Percentiles rank a stretch among this genome's conserved stretches.
These are phyloP conservation scores for Flaveria floridana DNA, from an alignment of 140 eudicot genomes.

Conservation along the genomic window DNA sequence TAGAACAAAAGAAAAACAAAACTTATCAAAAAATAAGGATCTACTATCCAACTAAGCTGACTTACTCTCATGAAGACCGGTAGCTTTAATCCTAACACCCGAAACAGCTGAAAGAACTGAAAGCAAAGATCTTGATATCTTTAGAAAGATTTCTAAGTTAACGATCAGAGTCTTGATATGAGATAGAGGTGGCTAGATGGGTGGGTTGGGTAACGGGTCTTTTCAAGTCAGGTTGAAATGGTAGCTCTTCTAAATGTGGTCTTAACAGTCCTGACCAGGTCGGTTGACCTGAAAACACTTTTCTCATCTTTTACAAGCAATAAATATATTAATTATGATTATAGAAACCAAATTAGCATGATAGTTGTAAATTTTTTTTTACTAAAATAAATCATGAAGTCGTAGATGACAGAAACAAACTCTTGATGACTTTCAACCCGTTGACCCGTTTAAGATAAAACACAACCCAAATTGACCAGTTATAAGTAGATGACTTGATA, in stretches of 20 bases:
- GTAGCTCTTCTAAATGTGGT: too few species aligned
- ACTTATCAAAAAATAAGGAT: background rate
- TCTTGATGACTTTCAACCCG: background rate
- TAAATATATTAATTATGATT: too few species aligned
- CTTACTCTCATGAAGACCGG: conserved; percentile 62
- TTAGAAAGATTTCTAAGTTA: conserved; percentile 4
- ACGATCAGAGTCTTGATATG: background rate
- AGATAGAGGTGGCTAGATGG: background rate
- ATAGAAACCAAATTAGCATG: too few species aligned
- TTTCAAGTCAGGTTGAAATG: too few species aligned
- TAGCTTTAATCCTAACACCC: conserved; percentile 48
- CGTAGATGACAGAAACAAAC: background rate
- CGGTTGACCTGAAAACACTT: too few species aligned
- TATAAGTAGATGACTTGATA: background rate
- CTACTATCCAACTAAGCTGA: background rate
- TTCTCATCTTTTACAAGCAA: too few species aligned
- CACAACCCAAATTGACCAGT: conserved; percentile 4
- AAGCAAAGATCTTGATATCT: conserved; percentile 17
- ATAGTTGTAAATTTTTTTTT: too few species aligned
- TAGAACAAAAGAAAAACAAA: background rate
- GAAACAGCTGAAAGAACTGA: conserved; percentile 78
- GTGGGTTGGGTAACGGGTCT: background rate
- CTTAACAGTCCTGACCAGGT: too few species aligned
- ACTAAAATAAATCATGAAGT: too few species aligned
- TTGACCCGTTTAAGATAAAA: background rate